phyloP scores from a whole-genome alignment of 192 early-diverging fungal genomes.

The Rhizophagus sp. region DNA sequence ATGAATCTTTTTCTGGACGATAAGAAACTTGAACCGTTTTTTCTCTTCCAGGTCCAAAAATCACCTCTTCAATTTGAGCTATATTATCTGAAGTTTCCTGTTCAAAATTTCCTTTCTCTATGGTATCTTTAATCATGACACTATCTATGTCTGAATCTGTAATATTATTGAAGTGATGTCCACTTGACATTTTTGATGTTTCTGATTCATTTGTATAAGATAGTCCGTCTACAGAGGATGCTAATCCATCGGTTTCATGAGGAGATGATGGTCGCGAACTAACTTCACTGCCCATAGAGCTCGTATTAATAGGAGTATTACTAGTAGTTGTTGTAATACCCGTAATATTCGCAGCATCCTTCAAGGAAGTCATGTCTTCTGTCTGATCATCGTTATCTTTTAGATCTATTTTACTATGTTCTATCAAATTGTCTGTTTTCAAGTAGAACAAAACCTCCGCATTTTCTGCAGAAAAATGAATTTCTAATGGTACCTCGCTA shows the following conservation, averaged over 20 bases:
- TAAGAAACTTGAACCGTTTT: slow-evolving; percentile 81
- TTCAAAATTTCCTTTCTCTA: background rate
- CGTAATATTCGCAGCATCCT: background rate
- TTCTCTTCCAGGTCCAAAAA: slow-evolving; percentile 81
- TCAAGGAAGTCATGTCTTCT: slow-evolving; percentile 9
- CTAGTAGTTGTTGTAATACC: slow-evolving; percentile 1
- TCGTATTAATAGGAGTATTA: slow-evolving; percentile 36
- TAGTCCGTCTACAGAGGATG: background rate
- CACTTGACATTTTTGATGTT: slow-evolving; percentile 4
- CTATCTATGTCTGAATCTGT: slow-evolving; percentile 18
- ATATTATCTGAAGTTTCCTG: background rate
- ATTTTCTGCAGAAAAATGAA: slow-evolving; percentile 67
- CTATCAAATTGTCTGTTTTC: slow-evolving; percentile 36
- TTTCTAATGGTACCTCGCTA: slow-evolving; percentile 69
- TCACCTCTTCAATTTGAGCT: slow-evolving; percentile 84
- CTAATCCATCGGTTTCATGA: slow-evolving; percentile 28
- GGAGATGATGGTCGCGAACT: slow-evolving; percentile 55
- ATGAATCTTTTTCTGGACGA: slow-evolving; percentile 63
- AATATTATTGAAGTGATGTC: background rate
- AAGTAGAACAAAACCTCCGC: slow-evolving; percentile 62
- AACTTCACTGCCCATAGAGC: slow-evolving; percentile 41
- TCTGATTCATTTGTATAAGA: background rate
- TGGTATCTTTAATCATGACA: background rate
- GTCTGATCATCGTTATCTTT: background rate
- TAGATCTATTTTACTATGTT: slow-evolving; percentile 9